Conservation (phyloP, 2,329 filamentous ascomycete genomes). For the Gliomastix tumulicola region DNA sequence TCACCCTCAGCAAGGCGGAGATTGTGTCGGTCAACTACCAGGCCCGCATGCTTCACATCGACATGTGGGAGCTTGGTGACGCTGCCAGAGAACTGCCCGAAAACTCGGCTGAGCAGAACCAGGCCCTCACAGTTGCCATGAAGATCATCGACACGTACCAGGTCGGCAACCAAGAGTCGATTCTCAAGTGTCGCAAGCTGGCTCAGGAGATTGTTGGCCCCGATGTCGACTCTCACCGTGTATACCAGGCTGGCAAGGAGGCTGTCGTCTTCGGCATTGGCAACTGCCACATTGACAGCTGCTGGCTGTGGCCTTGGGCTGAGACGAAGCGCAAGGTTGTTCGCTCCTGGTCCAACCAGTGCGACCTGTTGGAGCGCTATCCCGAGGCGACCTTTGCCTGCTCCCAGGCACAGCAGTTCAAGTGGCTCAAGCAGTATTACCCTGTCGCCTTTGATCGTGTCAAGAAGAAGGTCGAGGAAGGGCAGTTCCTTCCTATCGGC, state of each 20-base stretch:
- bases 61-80: slow-evolving; percentile 95
- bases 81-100: slow-evolving; percentile 85
- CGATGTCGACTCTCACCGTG: slow-evolving; percentile 71
- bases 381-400: slow-evolving; percentile 88
- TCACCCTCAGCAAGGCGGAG: slow-evolving; percentile 66
- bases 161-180: slow-evolving; percentile 68
- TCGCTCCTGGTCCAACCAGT: slow-evolving; percentile 94
- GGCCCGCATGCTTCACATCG: slow-evolving; percentile 76
- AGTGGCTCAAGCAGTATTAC: slow-evolving; percentile 90
- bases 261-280: slow-evolving; percentile 84
- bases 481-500: slow-evolving; percentile 88
- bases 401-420: slow-evolving; percentile 95
- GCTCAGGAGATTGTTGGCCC: slow-evolving; percentile 77
- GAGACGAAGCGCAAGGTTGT: slow-evolving; percentile 97
- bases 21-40: slow-evolving; percentile 86
- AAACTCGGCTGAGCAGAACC: slow-evolving; percentile 83
- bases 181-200: slow-evolving; percentile 74
- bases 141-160: slow-evolving; percentile 88
- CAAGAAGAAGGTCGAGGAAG: slow-evolving; percentile 83
- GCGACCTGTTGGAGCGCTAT: slow-evolving; percentile 89
- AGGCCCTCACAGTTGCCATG: slow-evolving; percentile 77
- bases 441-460: slow-evolving; percentile 85
- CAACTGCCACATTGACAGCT: slow-evolving; percentile 96
- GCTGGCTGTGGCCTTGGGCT: slow-evolving; percentile 97
- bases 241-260: slow-evolving; percentile 70